Evolutionary conservation across 148 eudicot genomes (phyloP), one percentile per base, ranked within the genome.

Genomic region (Hydrangea macrophylla): DNA sequence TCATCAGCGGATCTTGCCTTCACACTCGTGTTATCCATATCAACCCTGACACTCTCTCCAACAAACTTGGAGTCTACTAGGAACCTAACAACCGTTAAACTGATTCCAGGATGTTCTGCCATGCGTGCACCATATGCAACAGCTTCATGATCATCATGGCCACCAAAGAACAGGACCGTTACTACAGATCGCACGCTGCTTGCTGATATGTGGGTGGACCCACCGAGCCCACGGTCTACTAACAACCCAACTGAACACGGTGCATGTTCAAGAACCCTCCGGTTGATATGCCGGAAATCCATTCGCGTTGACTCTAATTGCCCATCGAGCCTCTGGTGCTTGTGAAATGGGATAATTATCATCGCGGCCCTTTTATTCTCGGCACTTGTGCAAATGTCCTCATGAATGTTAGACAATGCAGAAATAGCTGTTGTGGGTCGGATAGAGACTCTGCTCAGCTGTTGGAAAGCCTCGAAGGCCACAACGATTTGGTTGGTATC

Each of bases 181-280:
- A 91, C 59, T 5, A 75, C 70, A 0, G 87, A 91, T 44, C 83
- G 76, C 7, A 88, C 89, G 20, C 85, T 88, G 76, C 97, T 86
- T 3, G 97, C 88, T 0, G 97, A 75, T 2, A 91, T 69, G 0
- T 91, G 94, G 10, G 91, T 77, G 0, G 88, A 35, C 10, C 97
- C 97, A 20, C 97, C 97, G 0, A 91, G 88, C n/a, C 91, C 94
- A 0, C 94, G 88, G 66, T 91, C 96, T 0, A 90, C 83, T 22
- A 90, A 36, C 35, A 90, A 84, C 35, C 86, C 93, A 9, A 90
- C 94, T 0, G 97, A 90, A 58, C 97, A 90, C 0, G 86, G 85
- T 0, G 94, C 86, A 23, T 88, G 59, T 40, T 68, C 76, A 9
- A 90, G 88, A 24, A 82, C 89, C 50, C 69, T 70, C 24, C 75